Base-by-base conservation (phyloP, 805 yeast genomes). In the Grigorovia transvaalensis region DNA sequence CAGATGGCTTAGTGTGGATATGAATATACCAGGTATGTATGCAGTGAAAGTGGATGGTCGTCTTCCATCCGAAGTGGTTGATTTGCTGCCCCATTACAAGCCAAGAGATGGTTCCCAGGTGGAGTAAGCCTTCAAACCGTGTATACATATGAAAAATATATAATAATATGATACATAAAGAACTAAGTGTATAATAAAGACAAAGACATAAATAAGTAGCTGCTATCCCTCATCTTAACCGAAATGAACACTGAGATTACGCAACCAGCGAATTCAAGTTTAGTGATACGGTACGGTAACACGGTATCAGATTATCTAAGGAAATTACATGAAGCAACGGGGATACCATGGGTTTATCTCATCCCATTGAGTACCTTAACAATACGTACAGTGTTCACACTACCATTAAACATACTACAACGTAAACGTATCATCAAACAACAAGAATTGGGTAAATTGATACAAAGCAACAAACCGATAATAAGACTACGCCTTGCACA, bases 31-130 rank as follows among this genome's bases (percentile, higher is more conserved):
- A 0, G 99, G 98, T 0, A 67, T 91, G 59, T 89, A 93, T 60
- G 99, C 99, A 0, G 95, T 90, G 33, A 87, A 91, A 63, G 91
- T 93, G 7, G 84, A 82, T 58, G 99, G 99, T 40, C 82, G 88
- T 60, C 72, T 93, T 48, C 97, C 98, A 1, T 87, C 85, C 8
- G 96, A 91, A 57, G 81, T 88, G 41, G 78, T 85, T 8, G 81
- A 78, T 45, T 85, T 83, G 50, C 72, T 93, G 62, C 83, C 81
- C 44, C 80, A 80, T 51, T 93, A 93, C 69, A 79, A 97, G 56
- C 98, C 99, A 41, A 78, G 99, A 68, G 99, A 93, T 66, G 99
- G 99, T 40, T 77, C 85, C 68, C 90, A 82, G 47, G 79, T 78
- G 51, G 87, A 82, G 64, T 81, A 50, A 46, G 4, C 17, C 9